Percentiles rank a stretch among this genome's conserved stretches.
Conservation (phyloP, 768 basidiomycete genomes). For the Leccinum imitatum region DNA sequence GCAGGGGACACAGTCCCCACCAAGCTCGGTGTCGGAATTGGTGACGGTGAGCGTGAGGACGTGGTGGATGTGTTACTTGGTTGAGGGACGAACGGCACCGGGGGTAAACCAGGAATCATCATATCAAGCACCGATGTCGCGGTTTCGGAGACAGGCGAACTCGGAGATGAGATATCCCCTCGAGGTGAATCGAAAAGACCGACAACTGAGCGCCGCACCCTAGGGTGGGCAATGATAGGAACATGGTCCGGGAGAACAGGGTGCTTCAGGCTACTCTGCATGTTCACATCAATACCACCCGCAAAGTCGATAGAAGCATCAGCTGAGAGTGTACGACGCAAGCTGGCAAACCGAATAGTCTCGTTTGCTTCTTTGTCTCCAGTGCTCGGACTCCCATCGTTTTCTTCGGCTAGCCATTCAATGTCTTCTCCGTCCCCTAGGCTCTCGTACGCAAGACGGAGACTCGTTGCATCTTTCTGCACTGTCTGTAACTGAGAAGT, state of each 20-base stretch:
- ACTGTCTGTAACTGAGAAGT: constrained; percentile 61
- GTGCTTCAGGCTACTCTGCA: constrained; percentile 28
- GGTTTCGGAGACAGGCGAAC: constrained; percentile 14
- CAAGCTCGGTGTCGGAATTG: constrained; percentile 7
- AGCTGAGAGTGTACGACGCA: constrained; percentile 26
- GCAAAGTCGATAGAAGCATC: constrained; percentile 25
- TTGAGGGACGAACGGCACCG: constrained; percentile 35
- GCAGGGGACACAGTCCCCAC: constrained; percentile 9
- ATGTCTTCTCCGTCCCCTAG: constrained; percentile 53
- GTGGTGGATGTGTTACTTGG: constrained; percentile 26
- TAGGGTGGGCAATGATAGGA: constrained; percentile 27
- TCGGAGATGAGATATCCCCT: constrained; percentile 9
- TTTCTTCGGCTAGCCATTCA: constrained; percentile 43
- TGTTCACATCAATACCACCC: constrained; percentile 18
- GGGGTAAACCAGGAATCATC: constrained; percentile 36
- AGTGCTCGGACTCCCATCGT: constrained; percentile 30
- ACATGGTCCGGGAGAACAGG: constrained; percentile 15
- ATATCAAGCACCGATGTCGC: constrained; percentile 27
- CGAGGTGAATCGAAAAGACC: constrained; percentile 54
- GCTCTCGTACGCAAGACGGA: constrained; percentile 67
- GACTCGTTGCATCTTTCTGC: constrained; percentile 69
- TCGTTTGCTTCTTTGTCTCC: constrained; percentile 32
- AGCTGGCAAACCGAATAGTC: constrained; percentile 32
- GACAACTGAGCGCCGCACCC: constrained; percentile 53
- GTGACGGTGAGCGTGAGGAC: constrained; percentile 25